Percentiles rank a stretch among this genome's conserved stretches.
phyloP scores from a whole-genome alignment of 371 early-diverging fungal species.

The Dichotomocladium elegans region DNA sequence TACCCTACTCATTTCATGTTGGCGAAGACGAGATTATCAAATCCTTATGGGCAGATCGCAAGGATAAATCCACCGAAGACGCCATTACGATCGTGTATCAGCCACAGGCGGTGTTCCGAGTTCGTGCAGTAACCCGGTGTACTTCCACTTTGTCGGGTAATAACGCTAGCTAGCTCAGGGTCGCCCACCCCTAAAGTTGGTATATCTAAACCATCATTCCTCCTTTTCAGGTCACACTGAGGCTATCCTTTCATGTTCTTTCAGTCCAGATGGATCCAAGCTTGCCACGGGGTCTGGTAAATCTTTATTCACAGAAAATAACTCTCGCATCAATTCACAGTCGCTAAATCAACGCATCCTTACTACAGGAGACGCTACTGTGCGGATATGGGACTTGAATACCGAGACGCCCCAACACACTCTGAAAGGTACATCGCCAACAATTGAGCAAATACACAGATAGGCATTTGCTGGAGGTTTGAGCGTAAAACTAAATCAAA shows the following conservation, averaged over 20 bases:
- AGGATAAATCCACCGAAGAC: constrained; percentile 79
- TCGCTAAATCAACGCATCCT: not conserved
- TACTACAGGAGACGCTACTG: constrained; percentile 79
- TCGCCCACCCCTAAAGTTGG: not conserved
- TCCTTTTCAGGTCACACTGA: constrained; percentile 84
- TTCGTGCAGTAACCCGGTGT: constrained; percentile 89
- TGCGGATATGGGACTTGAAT: constrained; percentile 95
- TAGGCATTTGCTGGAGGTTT: not conserved
- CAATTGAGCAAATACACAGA: not conserved
- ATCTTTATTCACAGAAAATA: too few relatives aligned
- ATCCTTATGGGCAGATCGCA: constrained; percentile 71
- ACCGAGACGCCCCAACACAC: constrained; percentile 86
- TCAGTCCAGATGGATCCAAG: constrained; percentile 90
- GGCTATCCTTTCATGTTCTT: constrained; percentile 83
- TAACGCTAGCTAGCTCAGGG: too few relatives aligned
- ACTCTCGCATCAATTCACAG: not conserved
- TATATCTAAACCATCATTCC: too few relatives aligned
- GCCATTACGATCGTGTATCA: constrained; percentile 83
- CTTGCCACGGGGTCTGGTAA: constrained; percentile 89
- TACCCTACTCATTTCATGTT: constrained; percentile 90
- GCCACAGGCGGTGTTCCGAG: constrained; percentile 93
- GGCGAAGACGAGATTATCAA: constrained; percentile 77
- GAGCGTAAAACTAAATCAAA: too few relatives aligned
- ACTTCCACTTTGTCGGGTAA: constrained; percentile 76
- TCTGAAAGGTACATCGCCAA: constrained; percentile 33